Evolutionary conservation across 371 early-diverging fungal genomes (phyloP), one percentile per base, ranked within the genome.

Genomic region (Fennellomyces sp.): DNA sequence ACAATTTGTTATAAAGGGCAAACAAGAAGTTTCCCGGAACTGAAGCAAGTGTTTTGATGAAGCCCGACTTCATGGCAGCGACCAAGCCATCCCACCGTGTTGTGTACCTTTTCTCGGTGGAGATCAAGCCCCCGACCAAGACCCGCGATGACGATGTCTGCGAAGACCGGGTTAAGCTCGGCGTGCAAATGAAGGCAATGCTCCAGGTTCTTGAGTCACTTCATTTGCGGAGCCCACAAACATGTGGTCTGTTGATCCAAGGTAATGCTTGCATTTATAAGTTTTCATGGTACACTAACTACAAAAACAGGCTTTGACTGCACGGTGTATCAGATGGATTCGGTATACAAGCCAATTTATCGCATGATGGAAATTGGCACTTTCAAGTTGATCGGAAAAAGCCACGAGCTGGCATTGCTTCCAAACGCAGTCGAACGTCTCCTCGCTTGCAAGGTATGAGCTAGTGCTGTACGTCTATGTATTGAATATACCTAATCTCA

Each of bases 381-480:
- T 21, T 49, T 49, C 17, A 5, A 10, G 5, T 29, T 2, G 13
- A 7, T 1, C 19, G 26, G 26, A 49, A 49, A 17, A 27, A 29
- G 12, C 2, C 15, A 49, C 19, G 49, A 49, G 29, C 17, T 49
- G 12, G 12, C 15, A 13, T 8, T 49, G 49, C 25, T 49, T 1
- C 15, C 7, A 17, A 21, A 49, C 29, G 6, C 49, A 49, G 49
- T 49, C 4, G 49, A 49, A 49, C 13, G 27, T n/a, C 13, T 49
- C 26, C 29, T 49, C 2, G 10, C 49, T 27, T 49, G 49, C 49
- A 49, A 49, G 49, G 49, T 49, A 49, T 29, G 49, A 29, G n/a
- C n/a, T n/a, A n/a, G n/a, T n/a, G n/a, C n/a, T n/a, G n/a, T n/a
- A n/a, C n/a, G n/a, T n/a, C n/a, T n/a, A n/a, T n/a, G n/a, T n/a